phyloP scores from a whole-genome alignment of 352 stramenopile genomes.

The Phytophthora citricola region DNA sequence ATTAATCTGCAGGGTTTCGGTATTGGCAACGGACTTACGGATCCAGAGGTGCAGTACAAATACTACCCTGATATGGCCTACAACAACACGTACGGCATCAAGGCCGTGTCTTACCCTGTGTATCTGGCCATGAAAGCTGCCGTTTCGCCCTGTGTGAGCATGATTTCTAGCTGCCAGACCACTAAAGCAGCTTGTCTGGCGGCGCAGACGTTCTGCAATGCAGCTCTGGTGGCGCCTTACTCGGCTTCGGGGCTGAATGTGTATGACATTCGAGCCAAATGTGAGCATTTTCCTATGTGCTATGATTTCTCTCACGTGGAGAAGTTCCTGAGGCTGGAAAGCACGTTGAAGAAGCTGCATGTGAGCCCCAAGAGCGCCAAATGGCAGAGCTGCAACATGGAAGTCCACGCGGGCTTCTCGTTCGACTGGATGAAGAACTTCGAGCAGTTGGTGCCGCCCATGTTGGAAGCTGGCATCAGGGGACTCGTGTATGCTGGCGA shows the following conservation, averaged over 20 bases:
- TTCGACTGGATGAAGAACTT: slow-evolving; percentile 98
- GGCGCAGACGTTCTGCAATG: slow-evolving; percentile 92
- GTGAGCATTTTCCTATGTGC: slow-evolving; percentile 90
- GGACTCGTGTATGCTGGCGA: slow-evolving; percentile 97
- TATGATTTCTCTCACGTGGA: slow-evolving; percentile 96
- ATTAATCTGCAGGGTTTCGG: slow-evolving; percentile 94
- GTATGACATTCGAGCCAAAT: slow-evolving; percentile 94
- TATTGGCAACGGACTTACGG: slow-evolving; percentile 97
- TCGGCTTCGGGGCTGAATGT: slow-evolving; percentile 64
- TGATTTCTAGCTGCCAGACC: slow-evolving; percentile 91
- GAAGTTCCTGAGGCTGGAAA: slow-evolving; percentile 86
- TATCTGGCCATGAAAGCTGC: slow-evolving; percentile 78
- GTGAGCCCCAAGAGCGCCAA: slow-evolving; percentile 80
- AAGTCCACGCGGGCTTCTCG: slow-evolving; percentile 94
- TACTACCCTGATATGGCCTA: slow-evolving; percentile 90
- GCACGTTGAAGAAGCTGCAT: slow-evolving; percentile 88
- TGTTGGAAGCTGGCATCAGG: slow-evolving; percentile 92
- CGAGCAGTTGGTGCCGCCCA: slow-evolving; percentile 86
- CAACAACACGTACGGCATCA: slow-evolving; percentile 90
- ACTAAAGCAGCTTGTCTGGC: slow-evolving; percentile 77
- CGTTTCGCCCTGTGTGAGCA: slow-evolving; percentile 59
- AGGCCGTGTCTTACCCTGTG: slow-evolving; percentile 63
- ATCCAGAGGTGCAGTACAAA: slow-evolving; percentile 92
- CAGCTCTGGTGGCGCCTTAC: slow-evolving; percentile 72
- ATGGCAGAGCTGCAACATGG: slow-evolving; percentile 96